Conservation (phyloP, 2,329 filamentous ascomycete genomes). For the Cladosporium sphaerospermum region DNA sequence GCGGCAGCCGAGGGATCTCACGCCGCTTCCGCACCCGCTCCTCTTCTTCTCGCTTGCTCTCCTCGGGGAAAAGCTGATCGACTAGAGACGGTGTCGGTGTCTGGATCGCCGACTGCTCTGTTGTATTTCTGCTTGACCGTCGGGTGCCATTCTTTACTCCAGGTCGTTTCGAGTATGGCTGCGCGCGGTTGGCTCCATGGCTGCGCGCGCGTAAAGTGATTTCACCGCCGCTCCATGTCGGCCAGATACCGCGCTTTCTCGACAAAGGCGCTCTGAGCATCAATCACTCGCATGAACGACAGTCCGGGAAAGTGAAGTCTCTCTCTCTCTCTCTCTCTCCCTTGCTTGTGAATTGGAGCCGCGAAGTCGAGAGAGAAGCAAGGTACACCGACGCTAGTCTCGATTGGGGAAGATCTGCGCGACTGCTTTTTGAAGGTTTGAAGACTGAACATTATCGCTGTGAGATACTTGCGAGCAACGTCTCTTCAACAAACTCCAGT, state of each 20-base stretch:
- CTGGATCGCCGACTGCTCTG: neutral
- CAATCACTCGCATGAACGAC: slow-evolving; percentile 17
- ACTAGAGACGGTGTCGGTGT: slow-evolving; percentile 33
- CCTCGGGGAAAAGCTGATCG: slow-evolving; percentile 52
- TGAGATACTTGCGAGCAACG: too few species aligned
- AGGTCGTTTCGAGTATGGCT: neutral
- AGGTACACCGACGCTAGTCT: neutral
- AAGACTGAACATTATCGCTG: neutral
- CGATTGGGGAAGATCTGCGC: neutral
- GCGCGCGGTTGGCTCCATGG: slow-evolving; percentile 8
- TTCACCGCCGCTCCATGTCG: slow-evolving; percentile 11
- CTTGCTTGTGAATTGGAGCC: neutral
- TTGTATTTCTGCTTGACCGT: neutral
- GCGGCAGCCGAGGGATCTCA: slow-evolving; percentile 30
- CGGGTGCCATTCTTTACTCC: neutral
- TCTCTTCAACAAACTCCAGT: too few species aligned
- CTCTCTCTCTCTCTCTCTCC: neutral
- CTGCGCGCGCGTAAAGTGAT: slow-evolving; percentile 4
- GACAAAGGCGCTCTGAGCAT: slow-evolving; percentile 19
- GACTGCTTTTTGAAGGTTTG: neutral
- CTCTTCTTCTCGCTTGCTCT: slow-evolving; percentile 29
- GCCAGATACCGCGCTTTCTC: slow-evolving; percentile 10
- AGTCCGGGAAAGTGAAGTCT: neutral
- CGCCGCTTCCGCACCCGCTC: slow-evolving; percentile 17
- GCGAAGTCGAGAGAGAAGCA: neutral